A percentile compares a stretch with the other conserved stretches of the same genome.
phyloP scores from a whole-genome alignment of 2,329 filamentous ascomycete species.

The Waltergamsia citrina region DNA sequence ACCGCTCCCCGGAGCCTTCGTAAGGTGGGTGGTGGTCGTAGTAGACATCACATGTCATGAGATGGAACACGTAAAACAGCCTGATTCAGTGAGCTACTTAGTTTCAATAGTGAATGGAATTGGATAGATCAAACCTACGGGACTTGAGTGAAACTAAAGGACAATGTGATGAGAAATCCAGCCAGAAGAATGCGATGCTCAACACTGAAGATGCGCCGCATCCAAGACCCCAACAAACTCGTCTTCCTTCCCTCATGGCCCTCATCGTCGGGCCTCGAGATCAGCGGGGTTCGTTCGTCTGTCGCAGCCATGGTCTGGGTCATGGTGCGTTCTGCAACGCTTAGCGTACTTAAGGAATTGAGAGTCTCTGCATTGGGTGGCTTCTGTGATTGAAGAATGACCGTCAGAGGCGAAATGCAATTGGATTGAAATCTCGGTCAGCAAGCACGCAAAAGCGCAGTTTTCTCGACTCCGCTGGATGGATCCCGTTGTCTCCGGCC shows the following conservation, averaged over 20 bases:
- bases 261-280: not conserved
- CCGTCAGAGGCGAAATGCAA: no score
- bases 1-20: constrained; percentile 39
- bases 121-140: constrained; percentile 32
- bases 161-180: constrained; percentile 48
- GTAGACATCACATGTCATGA: constrained; percentile 65
- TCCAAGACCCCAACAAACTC: constrained; percentile 7
- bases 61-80: constrained; percentile 55
- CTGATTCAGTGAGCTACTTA: constrained; percentile 12
- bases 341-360: no score
- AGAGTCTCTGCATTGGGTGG: no score
- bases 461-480: no score
- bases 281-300: constrained; percentile 3
- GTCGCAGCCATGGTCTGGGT: not conserved
- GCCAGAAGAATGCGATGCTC: constrained; percentile 44
- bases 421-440: no score
- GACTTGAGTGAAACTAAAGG: constrained; percentile 39
- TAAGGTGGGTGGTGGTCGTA: constrained; percentile 49
- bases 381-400: no score
- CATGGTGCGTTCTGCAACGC: no score
- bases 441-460: no score
- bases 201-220: constrained; percentile 13
- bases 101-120: not conserved
- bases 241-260: not conserved
- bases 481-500: no score